Conservation (phyloP, 2,329 filamentous ascomycete species). For the Ceratocystis eucalypticola region DNA sequence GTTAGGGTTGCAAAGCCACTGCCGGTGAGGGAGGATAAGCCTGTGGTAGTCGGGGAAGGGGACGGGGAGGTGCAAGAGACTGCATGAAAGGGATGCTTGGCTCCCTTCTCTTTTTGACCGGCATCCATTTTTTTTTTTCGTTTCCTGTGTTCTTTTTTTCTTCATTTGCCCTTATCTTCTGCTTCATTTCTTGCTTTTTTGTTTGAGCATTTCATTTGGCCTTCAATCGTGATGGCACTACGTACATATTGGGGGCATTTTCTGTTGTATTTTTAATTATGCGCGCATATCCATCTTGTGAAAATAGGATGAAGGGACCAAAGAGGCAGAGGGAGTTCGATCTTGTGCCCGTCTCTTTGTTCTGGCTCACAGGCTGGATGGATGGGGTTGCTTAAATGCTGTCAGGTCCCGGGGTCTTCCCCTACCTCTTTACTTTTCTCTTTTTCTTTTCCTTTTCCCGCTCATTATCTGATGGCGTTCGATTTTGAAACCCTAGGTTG, state of each 20-base stretch:
- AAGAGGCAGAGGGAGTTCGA: too few species aligned
- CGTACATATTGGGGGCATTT: background rate
- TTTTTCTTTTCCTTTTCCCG: too few species aligned
- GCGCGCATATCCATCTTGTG: background rate
- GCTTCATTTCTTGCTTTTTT: background rate
- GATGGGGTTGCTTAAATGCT: too few species aligned
- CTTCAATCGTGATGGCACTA: background rate
- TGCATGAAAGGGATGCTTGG: background rate
- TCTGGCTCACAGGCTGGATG: too few species aligned
- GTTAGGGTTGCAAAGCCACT: slow-evolving; percentile 26
- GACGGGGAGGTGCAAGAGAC: background rate
- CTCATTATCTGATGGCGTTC: too few species aligned
- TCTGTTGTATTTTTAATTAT: background rate
- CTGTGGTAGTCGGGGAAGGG: background rate
- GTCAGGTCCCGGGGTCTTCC: too few species aligned
- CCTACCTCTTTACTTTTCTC: too few species aligned
- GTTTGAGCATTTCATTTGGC: background rate
- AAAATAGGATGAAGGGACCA: background rate
- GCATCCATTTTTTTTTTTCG: background rate
- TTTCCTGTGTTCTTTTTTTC: background rate
- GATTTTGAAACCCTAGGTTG: too few species aligned
- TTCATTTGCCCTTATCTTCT: background rate
- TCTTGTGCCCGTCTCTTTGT: too few species aligned
- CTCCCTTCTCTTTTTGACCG: background rate
- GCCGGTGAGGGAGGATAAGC: slow-evolving; percentile 6